phyloP scores from a whole-genome alignment of 352 stramenopile species.

The Pythium brachiatum region DNA sequence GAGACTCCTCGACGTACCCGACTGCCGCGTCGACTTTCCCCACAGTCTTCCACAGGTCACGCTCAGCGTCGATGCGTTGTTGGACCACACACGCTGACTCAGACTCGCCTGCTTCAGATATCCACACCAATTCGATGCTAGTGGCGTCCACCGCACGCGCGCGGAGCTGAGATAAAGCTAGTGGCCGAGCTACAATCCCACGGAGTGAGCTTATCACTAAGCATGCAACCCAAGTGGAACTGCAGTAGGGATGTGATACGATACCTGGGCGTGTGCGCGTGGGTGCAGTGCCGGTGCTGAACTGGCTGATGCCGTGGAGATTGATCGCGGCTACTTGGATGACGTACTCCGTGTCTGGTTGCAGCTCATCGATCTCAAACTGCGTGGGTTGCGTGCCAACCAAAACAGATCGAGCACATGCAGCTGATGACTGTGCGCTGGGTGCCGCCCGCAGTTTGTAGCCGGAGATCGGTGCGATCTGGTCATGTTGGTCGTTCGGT shows the following conservation, averaged over 20 bases:
- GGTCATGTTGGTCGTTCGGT: conserved; percentile 25
- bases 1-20: not conserved
- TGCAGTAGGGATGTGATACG: too few species aligned
- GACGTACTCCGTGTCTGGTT: conserved; percentile 40
- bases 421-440: conserved; percentile 7
- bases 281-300: conserved; percentile 33
- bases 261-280: conserved; percentile 36
- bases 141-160: conserved; percentile 2
- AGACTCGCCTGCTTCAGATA: not conserved
- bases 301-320: conserved; percentile 55
- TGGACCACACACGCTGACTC: conserved; percentile 25
- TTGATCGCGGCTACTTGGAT: conserved; percentile 51
- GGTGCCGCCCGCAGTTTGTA: conserved; percentile 46
- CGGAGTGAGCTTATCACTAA: not conserved
- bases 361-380: conserved; percentile 29
- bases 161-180: conserved; percentile 1
- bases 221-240: too few species aligned
- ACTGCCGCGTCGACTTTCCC: conserved; percentile 17
- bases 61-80: conserved; percentile 19
- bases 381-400: conserved; percentile 32
- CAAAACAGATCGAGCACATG: conserved; percentile 22
- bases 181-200: conserved; percentile 7
- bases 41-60: conserved; percentile 27
- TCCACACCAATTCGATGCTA: conserved; percentile 18
- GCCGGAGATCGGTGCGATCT: conserved; percentile 57